Evolutionary conservation across 2,329 filamentous ascomycete species (phyloP).

Genomic region (Nigrospora oryzae): DNA sequence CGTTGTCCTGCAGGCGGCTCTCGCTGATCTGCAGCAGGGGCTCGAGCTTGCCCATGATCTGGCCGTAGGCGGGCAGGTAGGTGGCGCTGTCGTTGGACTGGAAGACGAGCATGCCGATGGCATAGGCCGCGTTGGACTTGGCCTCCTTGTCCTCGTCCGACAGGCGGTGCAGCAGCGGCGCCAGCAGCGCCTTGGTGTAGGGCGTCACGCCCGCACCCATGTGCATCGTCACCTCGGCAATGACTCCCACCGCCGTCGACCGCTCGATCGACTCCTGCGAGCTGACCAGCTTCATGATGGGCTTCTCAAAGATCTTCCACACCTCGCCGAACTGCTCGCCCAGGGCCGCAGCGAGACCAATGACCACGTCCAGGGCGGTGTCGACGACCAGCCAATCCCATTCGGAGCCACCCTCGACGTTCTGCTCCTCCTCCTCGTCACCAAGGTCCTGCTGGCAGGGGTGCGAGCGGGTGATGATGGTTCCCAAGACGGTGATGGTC

Average conservation of each 20-base stretch:
- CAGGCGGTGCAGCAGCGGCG: conserved; percentile 76
- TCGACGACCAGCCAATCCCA: conserved; percentile 97
- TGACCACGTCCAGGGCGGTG: conserved; percentile 84
- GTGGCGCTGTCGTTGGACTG: conserved; percentile 69
- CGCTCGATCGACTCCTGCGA: conserved; percentile 83
- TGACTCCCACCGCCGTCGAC: conserved; percentile 80
- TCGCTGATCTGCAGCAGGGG: conserved; percentile 70
- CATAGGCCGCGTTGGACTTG: conserved; percentile 93
- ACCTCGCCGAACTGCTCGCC: conserved; percentile 75
- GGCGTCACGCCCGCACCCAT: conserved; percentile 77
- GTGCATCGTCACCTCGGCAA: conserved; percentile 82
- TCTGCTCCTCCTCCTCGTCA: conserved; percentile 67
- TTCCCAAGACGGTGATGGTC: conserved; percentile 64
- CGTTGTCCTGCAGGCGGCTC: conserved; percentile 83
- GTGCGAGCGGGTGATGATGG: conserved; percentile 83
- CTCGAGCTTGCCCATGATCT: conserved; percentile 80
- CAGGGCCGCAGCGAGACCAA: conserved; percentile 73
- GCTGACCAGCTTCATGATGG: conserved; percentile 77
- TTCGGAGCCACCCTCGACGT: conserved; percentile 74
- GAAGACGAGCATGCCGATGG: conserved; percentile 74
- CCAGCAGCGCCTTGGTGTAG: conserved; percentile 69
- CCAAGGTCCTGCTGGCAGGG: conserved; percentile 87
- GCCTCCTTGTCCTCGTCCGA: conserved; percentile 85
- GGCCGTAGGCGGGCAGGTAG: conserved; percentile 65
- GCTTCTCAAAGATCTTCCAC: conserved; percentile 95